Percentiles rank a stretch among this genome's conserved stretches.
Evolutionary conservation across 176 grass and related monocot species (phyloP).

Genomic region (Zoysia japonica): DNA sequence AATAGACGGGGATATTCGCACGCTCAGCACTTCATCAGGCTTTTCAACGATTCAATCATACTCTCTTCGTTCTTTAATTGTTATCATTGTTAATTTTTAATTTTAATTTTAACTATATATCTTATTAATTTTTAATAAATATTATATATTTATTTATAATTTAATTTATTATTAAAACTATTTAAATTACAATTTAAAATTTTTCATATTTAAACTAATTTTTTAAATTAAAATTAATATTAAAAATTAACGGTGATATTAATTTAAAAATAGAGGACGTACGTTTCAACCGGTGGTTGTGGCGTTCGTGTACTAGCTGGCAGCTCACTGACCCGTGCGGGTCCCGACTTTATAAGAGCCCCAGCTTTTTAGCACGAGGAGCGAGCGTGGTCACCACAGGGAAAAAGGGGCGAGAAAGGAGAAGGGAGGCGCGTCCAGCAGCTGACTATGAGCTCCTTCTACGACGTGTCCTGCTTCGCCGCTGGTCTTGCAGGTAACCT

Average conservation of each 20-base stretch:
- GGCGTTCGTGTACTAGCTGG: conserved; percentile 5
- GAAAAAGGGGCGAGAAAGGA: background rate
- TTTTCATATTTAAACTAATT: too few species aligned
- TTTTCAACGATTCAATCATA: background rate
- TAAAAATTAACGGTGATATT: too few species aligned
- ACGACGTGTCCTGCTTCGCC: conserved; percentile 57
- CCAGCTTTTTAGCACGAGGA: conserved; percentile 16
- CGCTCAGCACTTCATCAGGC: background rate
- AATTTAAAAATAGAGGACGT: too few species aligned
- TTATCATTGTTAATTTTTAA: too few species aligned
- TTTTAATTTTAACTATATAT: too few species aligned
- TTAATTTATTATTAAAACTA: too few species aligned
- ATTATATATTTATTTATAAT: too few species aligned
- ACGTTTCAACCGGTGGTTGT: conserved; percentile 12
- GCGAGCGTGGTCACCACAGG: background rate
- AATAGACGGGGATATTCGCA: conserved; percentile 14
- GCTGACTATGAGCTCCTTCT: conserved; percentile 46
- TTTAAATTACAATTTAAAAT: too few species aligned
- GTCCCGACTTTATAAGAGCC: conserved; percentile 13
- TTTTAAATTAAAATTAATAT: too few species aligned
- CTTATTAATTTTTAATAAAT: too few species aligned
- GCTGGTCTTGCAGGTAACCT: conserved; percentile 51
- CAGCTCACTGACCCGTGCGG: background rate
- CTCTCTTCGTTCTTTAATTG: background rate
- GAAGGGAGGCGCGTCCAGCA: background rate